phyloP scores from a whole-genome alignment of 768 basidiomycete genomes.

The Rhizopogon rudus region DNA sequence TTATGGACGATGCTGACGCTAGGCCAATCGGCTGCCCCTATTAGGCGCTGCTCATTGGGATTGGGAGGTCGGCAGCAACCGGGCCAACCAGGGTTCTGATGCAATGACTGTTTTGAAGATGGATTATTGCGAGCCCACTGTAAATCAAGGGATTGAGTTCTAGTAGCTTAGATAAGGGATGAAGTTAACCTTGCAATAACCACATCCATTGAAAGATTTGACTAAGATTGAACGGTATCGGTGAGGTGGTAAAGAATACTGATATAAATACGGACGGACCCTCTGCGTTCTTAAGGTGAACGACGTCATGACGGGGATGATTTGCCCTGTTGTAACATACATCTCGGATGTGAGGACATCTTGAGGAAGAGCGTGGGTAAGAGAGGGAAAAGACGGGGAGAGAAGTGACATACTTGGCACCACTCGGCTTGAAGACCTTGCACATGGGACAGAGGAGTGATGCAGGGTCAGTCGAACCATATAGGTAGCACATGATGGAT shows the following conservation, averaged over 20 bases:
- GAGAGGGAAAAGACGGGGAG: conserved; percentile 5
- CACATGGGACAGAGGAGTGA: conserved; percentile 77
- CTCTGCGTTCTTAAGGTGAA: conserved; percentile 85
- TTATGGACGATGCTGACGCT: conserved; percentile 73
- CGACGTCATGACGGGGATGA: conserved; percentile 75
- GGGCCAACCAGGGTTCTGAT: conserved; percentile 78
- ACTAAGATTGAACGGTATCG: conserved; percentile 38
- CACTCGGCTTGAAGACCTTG: conserved; percentile 67
- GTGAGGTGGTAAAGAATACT: conserved; percentile 8
- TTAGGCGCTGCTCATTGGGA: conserved; percentile 51
- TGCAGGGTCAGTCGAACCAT: conserved; percentile 65
- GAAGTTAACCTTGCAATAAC: conserved; percentile 76
- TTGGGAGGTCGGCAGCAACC: conserved; percentile 82
- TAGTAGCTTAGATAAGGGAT: conserved; percentile 15
- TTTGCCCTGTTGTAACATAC: conserved; percentile 68
- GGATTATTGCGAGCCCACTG: conserved; percentile 72
- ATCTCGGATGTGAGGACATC: conserved; percentile 74
- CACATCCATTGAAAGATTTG: conserved; percentile 80
- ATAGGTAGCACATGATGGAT: conserved; percentile 59
- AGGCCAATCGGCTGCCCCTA: conserved; percentile 75
- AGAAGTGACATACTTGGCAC: conserved; percentile 41
- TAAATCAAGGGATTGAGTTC: conserved; percentile 10
- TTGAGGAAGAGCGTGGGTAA: conserved; percentile 28
- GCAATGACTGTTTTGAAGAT: conserved; percentile 47
- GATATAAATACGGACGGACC: conserved; percentile 41